Conservation (phyloP, 2,329 filamentous ascomycete species). For the Talaromyces sp. region DNA sequence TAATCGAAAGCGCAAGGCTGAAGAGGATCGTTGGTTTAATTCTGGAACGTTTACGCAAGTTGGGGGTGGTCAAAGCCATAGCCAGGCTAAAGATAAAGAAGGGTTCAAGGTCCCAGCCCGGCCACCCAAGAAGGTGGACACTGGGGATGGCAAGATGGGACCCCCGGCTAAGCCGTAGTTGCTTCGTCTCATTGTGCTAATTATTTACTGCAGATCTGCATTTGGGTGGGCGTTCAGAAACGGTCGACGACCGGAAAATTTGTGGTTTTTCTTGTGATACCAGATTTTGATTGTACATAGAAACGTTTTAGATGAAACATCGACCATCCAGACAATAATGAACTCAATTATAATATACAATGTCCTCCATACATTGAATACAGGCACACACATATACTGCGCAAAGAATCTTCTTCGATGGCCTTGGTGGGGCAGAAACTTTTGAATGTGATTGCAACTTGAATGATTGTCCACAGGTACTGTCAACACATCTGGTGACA, state of each 20-base stretch:
- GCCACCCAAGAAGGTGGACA: slow-evolving; percentile 70
- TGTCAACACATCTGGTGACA: no score
- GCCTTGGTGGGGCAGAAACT: no score
- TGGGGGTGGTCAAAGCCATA: slow-evolving; percentile 49
- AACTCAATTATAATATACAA: no score
- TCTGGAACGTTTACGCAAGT: slow-evolving; percentile 96
- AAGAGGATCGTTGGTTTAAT: slow-evolving; percentile 96
- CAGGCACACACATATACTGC: no score
- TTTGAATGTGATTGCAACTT: no score
- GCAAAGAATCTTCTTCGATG: no score
- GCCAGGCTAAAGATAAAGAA: slow-evolving; percentile 50
- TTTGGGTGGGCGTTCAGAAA: slow-evolving; percentile 19
- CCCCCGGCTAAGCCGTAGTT: slow-evolving; percentile 41
- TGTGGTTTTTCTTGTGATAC: slow-evolving; percentile 1
- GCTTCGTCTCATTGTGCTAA: slow-evolving; percentile 2
- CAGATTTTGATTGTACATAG: no score
- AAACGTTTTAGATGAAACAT: no score
- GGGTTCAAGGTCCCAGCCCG: slow-evolving; percentile 83
- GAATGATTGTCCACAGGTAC: no score
- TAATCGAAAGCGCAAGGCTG: slow-evolving; percentile 86
- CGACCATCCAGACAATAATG: no score
- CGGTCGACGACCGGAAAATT: not conserved
- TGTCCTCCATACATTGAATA: no score
- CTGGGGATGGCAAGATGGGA: slow-evolving; percentile 60
- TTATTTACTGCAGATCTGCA: slow-evolving; percentile 16